A percentile compares a stretch with the other conserved stretches of the same genome.
phyloP scores from a whole-genome alignment of 306 rosid species.

The Crotalaria pallida region DNA sequence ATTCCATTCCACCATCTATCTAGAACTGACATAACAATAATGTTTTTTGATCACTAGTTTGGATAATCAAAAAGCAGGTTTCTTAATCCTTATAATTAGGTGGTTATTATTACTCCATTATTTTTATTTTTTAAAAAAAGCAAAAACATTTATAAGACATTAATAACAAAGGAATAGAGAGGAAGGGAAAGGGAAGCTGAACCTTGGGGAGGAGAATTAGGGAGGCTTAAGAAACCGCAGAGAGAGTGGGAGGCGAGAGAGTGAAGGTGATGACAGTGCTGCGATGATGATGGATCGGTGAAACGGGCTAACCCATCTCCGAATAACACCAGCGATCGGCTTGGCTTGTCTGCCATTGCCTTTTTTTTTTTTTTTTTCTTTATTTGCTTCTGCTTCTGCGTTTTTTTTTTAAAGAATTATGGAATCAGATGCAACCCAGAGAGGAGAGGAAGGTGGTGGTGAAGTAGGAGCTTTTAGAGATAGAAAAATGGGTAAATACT shows the following conservation, averaged over 20 bases:
- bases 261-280: slow-evolving; percentile 58
- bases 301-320: slow-evolving; percentile 72
- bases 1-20: too few species aligned
- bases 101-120: too few species aligned
- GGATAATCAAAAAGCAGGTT: too few species aligned
- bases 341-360: slow-evolving; percentile 81
- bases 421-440: slow-evolving; percentile 12
- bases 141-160: too few species aligned
- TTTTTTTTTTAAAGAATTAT: background rate
- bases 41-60: too few species aligned
- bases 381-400: background rate
- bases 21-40: too few species aligned
- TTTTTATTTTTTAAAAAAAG: too few species aligned
- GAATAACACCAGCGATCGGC: slow-evolving; percentile 68
- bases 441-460: background rate
- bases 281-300: slow-evolving; percentile 47
- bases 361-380: background rate
- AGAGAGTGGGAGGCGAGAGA: slow-evolving; percentile 59
- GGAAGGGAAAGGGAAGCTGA: background rate
- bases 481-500: too few species aligned
- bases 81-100: too few species aligned
- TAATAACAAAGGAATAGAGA: background rate
- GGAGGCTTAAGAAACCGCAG: slow-evolving; percentile 69
- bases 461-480: too few species aligned
- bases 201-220: slow-evolving; percentile 66